These are phyloP conservation scores for Xerophyta viscosa DNA, from an alignment of 106 monocot species.

Conservation along the genomic window DNA sequence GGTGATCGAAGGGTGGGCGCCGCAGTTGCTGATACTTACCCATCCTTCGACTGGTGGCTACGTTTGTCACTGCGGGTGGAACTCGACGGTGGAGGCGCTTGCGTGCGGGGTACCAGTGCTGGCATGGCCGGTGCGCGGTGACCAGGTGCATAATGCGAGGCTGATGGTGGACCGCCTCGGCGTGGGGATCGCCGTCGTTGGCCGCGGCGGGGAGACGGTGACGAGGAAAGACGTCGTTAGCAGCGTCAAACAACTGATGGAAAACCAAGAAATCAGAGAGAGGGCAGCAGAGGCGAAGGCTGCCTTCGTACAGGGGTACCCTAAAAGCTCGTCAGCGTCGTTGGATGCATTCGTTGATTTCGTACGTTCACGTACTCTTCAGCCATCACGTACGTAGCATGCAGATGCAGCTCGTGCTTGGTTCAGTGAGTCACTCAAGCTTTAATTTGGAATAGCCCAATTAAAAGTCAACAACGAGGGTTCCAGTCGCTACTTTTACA, in stretches of 20 bases:
- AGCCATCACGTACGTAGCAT: too few relatives aligned
- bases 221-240: slow-evolving; percentile 14
- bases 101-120: slow-evolving; percentile 34
- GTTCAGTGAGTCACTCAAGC: too few relatives aligned
- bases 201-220: slow-evolving; percentile 9
- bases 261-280: slow-evolving; percentile 15
- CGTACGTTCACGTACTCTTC: not conserved
- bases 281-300: slow-evolving; percentile 9
- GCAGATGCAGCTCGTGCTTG: too few relatives aligned
- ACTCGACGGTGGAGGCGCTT: slow-evolving; percentile 29
- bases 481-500: too few relatives aligned
- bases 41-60: slow-evolving; percentile 36
- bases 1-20: slow-evolving; percentile 47
- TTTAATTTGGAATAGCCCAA: too few relatives aligned
- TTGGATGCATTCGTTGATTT: slow-evolving; percentile 18
- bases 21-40: slow-evolving; percentile 39
- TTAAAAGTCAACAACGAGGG: too few relatives aligned
- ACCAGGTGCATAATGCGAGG: slow-evolving; percentile 37
- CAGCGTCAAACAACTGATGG: slow-evolving; percentile 31
- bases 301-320: slow-evolving; percentile 19
- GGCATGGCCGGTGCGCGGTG: slow-evolving; percentile 45
- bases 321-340: slow-evolving; percentile 15
- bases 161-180: slow-evolving; percentile 22
- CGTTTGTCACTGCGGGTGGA: slow-evolving; percentile 39
- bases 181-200: slow-evolving; percentile 15